Base-by-base conservation (phyloP, 768 basidiomycete species). In the Lanmaoa pseudosensibilis region DNA sequence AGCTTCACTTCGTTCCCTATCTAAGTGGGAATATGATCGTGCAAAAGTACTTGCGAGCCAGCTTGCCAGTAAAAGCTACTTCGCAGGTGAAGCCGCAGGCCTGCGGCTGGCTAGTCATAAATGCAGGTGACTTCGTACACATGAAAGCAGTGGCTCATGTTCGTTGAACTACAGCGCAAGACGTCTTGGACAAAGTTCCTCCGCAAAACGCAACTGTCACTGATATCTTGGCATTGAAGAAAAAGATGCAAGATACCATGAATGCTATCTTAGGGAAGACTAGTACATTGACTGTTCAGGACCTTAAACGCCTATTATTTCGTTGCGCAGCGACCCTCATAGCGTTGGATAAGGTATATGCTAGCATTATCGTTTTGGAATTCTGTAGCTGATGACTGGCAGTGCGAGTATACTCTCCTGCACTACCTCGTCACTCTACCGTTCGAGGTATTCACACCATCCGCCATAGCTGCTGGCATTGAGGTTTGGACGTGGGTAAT, bases 401-500 rank as follows among this genome's bases (percentile, higher is more conserved):
- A 96, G 93, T 87, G 85, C 67, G 92, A 98, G 56, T 82, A 89
- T 65, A 89, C 90, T 23, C 77, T 98, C 15, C 75, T 98, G 11
- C 89, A 92, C 72, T 88, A 93, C 69, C 77, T 98, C 25, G 94
- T 98, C 9, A 78, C 81, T 34, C 72, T 98, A 18, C 97, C 97
- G 0, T 91, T 98, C 64, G 88, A 90, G 54, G 87, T 91, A 3
- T 92, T 92, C 59, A 94, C 90, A 1, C 92, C 94, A 1, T 77
- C 90, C 5, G 85, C 94, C 1, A 84, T 98, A 54, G 82, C 91
- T 16, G 84, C 91, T 2, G 95, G 92, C 0, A 87, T 94, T 41
- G 94, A 98, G 67, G 88, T 89, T 11, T 98, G 97, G 97, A 93
- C 90, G 4, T 98, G 95, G 95, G 81, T 97, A 0, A 88, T 97